A percentile compares a stretch with the other conserved stretches of the same genome.
phyloP scores from a whole-genome alignment of 306 rosid species.

The Potentilla sterilis region DNA sequence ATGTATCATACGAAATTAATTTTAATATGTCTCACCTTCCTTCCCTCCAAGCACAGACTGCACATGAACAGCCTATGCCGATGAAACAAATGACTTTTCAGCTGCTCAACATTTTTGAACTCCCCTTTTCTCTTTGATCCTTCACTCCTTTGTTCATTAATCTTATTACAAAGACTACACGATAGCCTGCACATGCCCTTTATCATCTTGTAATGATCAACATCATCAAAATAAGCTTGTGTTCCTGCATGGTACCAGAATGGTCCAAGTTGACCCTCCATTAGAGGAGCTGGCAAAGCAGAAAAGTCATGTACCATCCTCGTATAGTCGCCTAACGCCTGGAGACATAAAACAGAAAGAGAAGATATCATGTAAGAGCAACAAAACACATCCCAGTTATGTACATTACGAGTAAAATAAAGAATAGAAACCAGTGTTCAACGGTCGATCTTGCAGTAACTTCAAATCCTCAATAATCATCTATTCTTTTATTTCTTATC shows the following conservation, averaged over 20 bases:
- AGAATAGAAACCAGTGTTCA: background rate
- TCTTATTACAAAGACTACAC: constrained; percentile 12
- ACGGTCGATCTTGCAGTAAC: background rate
- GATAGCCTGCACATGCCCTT: constrained; percentile 70
- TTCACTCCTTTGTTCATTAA: constrained; percentile 5
- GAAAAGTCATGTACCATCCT: constrained; percentile 61
- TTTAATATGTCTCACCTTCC: constrained; percentile 21
- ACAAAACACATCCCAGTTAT: background rate
- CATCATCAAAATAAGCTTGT: constrained; percentile 62
- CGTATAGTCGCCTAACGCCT: constrained; percentile 82
- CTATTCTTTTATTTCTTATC: background rate
- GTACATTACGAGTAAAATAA: background rate
- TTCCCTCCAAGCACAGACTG: constrained; percentile 17
- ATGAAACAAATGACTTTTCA: constrained; percentile 21
- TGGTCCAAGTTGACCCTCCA: constrained; percentile 67
- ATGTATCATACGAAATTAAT: background rate
- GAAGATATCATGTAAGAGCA: background rate
- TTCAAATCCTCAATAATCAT: background rate
- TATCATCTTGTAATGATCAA: constrained; percentile 80
- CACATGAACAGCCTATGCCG: constrained; percentile 17
- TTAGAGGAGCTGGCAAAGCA: constrained; percentile 40
- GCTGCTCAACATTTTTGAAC: constrained; percentile 19
- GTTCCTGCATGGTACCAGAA: constrained; percentile 79
- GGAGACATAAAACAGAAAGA: constrained; percentile 12
- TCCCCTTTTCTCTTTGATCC: constrained; percentile 9